phyloP scores from a whole-genome alignment of 176 grass and related monocot species.

The Oryza glumipatula region DNA sequence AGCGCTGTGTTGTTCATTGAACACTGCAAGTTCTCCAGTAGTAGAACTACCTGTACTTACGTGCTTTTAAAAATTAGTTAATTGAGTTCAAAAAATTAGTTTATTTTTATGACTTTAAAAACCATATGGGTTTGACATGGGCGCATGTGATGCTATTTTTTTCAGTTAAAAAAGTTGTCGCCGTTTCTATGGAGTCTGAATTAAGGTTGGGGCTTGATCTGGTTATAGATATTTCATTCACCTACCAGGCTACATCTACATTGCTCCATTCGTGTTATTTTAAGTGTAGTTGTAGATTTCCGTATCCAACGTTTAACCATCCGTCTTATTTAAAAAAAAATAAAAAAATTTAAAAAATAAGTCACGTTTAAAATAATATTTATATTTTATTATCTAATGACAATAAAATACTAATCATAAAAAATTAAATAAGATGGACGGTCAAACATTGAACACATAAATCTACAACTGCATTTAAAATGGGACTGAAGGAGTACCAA shows the following conservation, averaged over 20 bases:
- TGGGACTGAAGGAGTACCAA: no score
- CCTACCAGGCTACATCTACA: neutral
- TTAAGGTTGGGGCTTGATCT: neutral
- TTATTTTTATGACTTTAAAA: neutral
- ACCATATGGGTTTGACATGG: neutral
- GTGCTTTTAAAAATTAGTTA: neutral
- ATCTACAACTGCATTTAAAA: no score
- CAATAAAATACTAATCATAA: no score
- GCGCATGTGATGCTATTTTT: neutral
- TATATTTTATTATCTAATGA: no score
- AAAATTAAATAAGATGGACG: no score
- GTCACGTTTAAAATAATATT: no score
- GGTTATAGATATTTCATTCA: neutral
- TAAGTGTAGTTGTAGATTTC: no score
- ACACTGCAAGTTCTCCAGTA: neutral
- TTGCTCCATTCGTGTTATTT: neutral
- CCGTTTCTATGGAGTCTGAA: neutral
- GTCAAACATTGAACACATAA: no score
- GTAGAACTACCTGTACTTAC: neutral
- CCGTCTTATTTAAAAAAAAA: no score
- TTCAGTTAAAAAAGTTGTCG: neutral
- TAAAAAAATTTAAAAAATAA: no score
- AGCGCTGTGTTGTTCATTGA: neutral
- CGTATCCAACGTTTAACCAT: no score
- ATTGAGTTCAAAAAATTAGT: neutral